Conservation (phyloP, 2,329 filamentous ascomycete species). For the Aspergillus sojae region DNA sequence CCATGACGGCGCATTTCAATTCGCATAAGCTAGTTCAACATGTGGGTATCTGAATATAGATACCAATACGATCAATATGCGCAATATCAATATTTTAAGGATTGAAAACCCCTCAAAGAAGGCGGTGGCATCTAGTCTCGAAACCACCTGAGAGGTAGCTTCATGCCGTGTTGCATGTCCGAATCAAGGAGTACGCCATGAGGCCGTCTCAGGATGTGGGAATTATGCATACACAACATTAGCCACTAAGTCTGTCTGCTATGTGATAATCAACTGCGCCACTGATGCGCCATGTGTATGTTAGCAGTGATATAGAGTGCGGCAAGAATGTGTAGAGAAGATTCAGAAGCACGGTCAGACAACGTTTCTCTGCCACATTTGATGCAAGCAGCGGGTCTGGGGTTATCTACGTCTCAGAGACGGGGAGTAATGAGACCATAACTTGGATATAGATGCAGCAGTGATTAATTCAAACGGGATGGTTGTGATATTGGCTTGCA, state of each 20-base stretch:
- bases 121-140: no score
- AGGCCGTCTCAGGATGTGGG: background rate
- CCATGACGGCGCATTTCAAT: background rate
- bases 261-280: no score
- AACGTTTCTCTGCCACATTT: background rate
- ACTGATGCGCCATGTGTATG: no score
- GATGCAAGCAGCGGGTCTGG: background rate
- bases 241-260: fast-evolving
- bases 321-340: background rate
- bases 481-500: background rate
- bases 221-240: background rate
- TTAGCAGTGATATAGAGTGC: no score
- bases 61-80: background rate
- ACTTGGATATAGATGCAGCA: background rate
- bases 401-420: no score
- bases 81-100: no score
- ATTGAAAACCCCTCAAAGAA: no score
- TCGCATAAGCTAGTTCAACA: background rate
- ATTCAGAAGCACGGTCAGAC: background rate
- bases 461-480: background rate
- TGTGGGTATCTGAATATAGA: background rate
- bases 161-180: no score
- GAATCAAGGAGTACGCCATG: no score
- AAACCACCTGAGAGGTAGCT: no score
- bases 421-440: background rate